These are phyloP conservation scores for Colletotrichum cereale DNA, from an alignment of 2,329 filamentous ascomycete species.

Conservation along the genomic window DNA sequence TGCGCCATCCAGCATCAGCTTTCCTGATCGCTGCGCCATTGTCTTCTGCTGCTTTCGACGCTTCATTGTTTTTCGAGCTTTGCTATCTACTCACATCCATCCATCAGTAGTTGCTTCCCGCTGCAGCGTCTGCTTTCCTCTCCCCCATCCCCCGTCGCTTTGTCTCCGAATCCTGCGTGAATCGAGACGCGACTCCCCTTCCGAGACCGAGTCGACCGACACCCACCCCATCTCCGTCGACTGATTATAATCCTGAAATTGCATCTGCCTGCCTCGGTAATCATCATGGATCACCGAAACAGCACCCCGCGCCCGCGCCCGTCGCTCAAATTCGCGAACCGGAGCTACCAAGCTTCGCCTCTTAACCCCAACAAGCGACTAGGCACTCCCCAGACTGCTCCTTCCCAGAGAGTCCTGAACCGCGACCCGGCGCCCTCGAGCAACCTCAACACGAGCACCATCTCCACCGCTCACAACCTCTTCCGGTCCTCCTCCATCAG, in stretches of 20 bases:
- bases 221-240: slow-evolving; percentile 25
- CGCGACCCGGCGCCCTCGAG: slow-evolving; percentile 53
- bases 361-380: slow-evolving; percentile 51
- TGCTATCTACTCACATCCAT: neutral
- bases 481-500: slow-evolving; percentile 55
- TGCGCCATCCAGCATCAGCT: slow-evolving; percentile 39
- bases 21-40: slow-evolving; percentile 35
- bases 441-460: slow-evolving; percentile 52
- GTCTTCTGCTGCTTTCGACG: slow-evolving; percentile 13
- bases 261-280: neutral
- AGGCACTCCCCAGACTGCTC: slow-evolving; percentile 54
- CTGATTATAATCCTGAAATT: slow-evolving; percentile 23
- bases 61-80: slow-evolving; percentile 3
- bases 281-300: slow-evolving; percentile 43
- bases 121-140: slow-evolving; percentile 21
- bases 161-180: slow-evolving; percentile 36
- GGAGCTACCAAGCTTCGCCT: slow-evolving; percentile 55
- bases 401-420: slow-evolving; percentile 52
- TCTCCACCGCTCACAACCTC: slow-evolving; percentile 55
- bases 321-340: slow-evolving; percentile 59
- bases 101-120: slow-evolving; percentile 24
- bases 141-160: slow-evolving; percentile 16
- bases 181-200: slow-evolving; percentile 33
- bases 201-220: slow-evolving; percentile 26
- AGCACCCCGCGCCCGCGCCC: slow-evolving; percentile 56